Base-by-base conservation (phyloP, 768 basidiomycete species). In the Lactarius trivialis region DNA sequence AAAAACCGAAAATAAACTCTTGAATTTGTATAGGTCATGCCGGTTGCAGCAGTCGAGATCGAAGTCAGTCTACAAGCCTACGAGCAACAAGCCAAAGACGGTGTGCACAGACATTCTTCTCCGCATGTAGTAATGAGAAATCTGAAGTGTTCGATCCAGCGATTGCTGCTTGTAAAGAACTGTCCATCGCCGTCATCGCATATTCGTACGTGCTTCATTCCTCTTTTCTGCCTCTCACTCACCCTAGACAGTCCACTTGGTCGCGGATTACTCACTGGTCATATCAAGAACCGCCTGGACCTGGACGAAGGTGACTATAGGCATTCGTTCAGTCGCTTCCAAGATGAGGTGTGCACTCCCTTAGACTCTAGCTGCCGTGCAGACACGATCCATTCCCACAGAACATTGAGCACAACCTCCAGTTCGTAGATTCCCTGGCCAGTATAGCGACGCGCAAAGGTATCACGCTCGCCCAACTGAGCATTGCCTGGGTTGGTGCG, bases 31-130 rank as follows among this genome's bases (percentile, higher is more conserved):
- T n/a, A 85, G 81, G 73, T 88, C 9, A 75, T 80, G 54, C 82
- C 82, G 2, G 77, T 87, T 61, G 76, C 81, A 12, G 76, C 81
- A n/a, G 83, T 85, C 15, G 86, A 89, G 71, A 85, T 88, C 55
- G 88, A 89, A 71, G 74, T 85, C 51, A 85, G 83, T 67, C 78
- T 82, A 3, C 86, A 83, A 77, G 75, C 79, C 1, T 84, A 83
- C 58, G 83, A 83, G 62, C 73, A 76, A 24, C 76, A 81, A 59
- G 77, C 81, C n/a, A 77, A 76, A 67, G 74, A 77, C 24, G 77
- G 78, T 77, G 53, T 9, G 68, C 37, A 30, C 21, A 39, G n/a
- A n/a, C 24, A 33, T 14, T 45, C 39, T 14, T 26, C 41, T 61
- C 12, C 21, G 39, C 60, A 15, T 7, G 45, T 15, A 48, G 45